These are phyloP conservation scores for Condylostoma magnum DNA, from an alignment of 169 alveolate species.

Conservation along the genomic window DNA sequence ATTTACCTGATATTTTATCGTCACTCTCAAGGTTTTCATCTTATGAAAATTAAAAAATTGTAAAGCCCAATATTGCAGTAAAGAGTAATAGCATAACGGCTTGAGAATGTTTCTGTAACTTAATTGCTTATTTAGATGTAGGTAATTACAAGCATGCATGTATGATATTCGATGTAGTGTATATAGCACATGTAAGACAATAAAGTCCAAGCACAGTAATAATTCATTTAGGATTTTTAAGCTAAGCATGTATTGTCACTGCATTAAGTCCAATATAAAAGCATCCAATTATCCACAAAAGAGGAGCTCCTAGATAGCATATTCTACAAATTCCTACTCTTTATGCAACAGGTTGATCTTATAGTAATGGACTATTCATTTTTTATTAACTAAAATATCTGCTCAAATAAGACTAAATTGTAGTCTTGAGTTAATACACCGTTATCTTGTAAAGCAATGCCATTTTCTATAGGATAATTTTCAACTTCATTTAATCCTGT, in stretches of 20 bases:
- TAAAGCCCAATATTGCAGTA: background rate
- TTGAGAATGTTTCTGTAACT: background rate
- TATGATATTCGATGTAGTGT: background rate
- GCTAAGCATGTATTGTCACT: background rate
- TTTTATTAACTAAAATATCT: too few relatives aligned
- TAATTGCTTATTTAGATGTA: background rate
- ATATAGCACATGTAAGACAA: background rate
- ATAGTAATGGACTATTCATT: too few relatives aligned
- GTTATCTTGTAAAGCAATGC: too few relatives aligned
- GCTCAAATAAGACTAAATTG: too few relatives aligned
- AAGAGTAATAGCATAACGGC: background rate
- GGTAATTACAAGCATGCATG: conserved; percentile 18
- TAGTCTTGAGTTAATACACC: too few relatives aligned
- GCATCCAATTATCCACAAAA: conserved; percentile 15
- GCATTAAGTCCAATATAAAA: background rate
- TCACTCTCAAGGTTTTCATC: too few relatives aligned
- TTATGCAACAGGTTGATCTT: background rate
- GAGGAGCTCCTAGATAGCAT: background rate
- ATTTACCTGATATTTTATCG: too few relatives aligned
- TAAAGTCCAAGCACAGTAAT: background rate
- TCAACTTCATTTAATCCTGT: too few relatives aligned
- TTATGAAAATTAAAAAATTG: background rate
- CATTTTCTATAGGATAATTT: too few relatives aligned
- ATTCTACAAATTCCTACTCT: background rate
- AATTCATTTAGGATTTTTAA: background rate